Evolutionary conservation across 1,139 yeast genomes (phyloP), one percentile per base, ranked within the genome.

Genomic region (Yamadazyma mexicana): DNA sequence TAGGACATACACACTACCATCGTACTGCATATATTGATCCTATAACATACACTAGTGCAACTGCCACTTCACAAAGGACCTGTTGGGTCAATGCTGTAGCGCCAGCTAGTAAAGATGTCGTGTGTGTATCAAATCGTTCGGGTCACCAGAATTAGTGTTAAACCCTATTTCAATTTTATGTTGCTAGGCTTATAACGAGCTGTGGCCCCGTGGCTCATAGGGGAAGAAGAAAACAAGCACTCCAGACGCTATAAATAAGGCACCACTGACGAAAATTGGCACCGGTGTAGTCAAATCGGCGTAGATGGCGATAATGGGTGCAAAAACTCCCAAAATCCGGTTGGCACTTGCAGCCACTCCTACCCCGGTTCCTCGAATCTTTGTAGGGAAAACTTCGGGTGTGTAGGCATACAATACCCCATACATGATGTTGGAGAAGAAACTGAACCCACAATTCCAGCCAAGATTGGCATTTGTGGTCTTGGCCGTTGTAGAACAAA

Each of bases 381-480:
- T 64, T 1, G 73, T 56, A 11, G 66, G 68, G 49, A 69, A 69
- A 31, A 69, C 62, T 44, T 70, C 76, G 0, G 75, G 75, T 0
- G 75, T 70, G 47, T 69, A 69, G 10, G 75, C 74, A 44, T 70
- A 70, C 29, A 70, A 54, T 5, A 69, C 75, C 0, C 74, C 75
- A 49, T 68, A 70, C 70, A 69, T 66, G 34, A 69, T 65, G 44
- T 63, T 69, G 22, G 74, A 67, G 33, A 58, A 56, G 43, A 69
- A 66, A 40, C 66, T 64, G 50, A 70, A 69, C 17, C 61, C 63
- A 46, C 75, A 70, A 45, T 65, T 69, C 73, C 73, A 69, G n/a
- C 66, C 75, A 48, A 70, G 56, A 44, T 64, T 55, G 15, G 69
- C 64, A 45, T 68, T 59, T 30, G 69, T 50, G 6, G 66, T 56